A percentile compares a stretch with the other conserved stretches of the same genome.
Conservation (phyloP, 2,329 filamentous ascomycete genomes). For the Sarocladiaceae sp. region DNA sequence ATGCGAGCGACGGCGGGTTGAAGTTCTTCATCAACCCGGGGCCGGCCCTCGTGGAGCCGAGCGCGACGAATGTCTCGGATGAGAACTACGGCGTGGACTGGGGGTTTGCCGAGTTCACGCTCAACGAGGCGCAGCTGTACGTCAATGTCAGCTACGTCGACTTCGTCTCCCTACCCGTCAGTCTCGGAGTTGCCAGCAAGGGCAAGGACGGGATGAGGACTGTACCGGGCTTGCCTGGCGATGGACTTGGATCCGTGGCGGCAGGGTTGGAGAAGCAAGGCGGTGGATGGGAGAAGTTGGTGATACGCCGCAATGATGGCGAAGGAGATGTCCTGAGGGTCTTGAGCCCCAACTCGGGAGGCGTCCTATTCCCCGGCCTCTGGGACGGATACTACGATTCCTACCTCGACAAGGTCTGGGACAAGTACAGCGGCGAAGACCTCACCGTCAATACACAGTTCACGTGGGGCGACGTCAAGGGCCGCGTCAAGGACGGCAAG, state of each 20-base stretch:
- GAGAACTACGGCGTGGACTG: slow-evolving; percentile 55
- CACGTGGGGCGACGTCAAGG: slow-evolving; percentile 41
- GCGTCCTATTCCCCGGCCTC: slow-evolving; percentile 34
- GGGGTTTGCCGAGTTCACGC: slow-evolving; percentile 64
- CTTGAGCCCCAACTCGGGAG: slow-evolving; percentile 46
- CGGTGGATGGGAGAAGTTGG: slow-evolving; percentile 44
- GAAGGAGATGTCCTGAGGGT: slow-evolving; percentile 36
- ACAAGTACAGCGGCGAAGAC: slow-evolving; percentile 35
- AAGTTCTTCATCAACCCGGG: slow-evolving; percentile 66
- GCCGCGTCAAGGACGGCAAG: slow-evolving; percentile 30
- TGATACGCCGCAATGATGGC: slow-evolving; percentile 34
- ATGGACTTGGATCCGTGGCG: slow-evolving; percentile 41
- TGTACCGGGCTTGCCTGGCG: slow-evolving; percentile 42
- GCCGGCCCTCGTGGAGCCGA: slow-evolving; percentile 68
- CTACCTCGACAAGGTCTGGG: slow-evolving; percentile 48
- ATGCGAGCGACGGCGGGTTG: slow-evolving; percentile 51
- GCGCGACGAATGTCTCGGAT: slow-evolving; percentile 59
- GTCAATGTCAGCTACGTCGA: slow-evolving; percentile 71
- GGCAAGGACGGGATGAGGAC: slow-evolving; percentile 39
- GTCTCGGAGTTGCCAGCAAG: slow-evolving; percentile 38
- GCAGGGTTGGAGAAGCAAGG: slow-evolving; percentile 38
- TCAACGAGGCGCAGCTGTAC: slow-evolving; percentile 54
- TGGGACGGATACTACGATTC: slow-evolving; percentile 44
- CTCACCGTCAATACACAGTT: slow-evolving; percentile 50
- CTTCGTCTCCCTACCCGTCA: slow-evolving; percentile 62